A percentile compares a stretch with the other conserved stretches of the same genome.
These are phyloP conservation scores for Gossypium ekmanianum DNA, from an alignment of 345 rosid genomes.

Conservation along the genomic window DNA sequence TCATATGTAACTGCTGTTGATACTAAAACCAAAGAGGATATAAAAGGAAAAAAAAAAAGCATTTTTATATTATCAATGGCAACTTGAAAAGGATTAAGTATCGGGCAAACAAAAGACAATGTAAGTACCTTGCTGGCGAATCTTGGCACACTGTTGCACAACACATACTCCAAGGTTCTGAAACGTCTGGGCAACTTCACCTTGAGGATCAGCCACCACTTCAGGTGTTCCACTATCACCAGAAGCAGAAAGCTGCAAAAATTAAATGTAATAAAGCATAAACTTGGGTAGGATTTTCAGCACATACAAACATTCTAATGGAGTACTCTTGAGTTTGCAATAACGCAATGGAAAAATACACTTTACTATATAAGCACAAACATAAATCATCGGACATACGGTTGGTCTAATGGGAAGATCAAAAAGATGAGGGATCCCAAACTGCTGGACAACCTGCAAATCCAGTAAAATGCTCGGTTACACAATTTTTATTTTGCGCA, in stretches of 20 bases:
- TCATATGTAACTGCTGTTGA: constrained; percentile 89
- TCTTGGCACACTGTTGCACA: constrained; percentile 94
- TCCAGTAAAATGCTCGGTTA: constrained; percentile 13
- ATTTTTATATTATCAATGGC: background rate
- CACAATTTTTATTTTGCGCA: background rate
- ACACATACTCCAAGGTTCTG: constrained; percentile 87
- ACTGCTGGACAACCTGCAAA: constrained; percentile 88
- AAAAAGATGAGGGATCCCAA: constrained; percentile 95
- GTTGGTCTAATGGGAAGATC: constrained; percentile 94
- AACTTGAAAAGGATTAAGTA: background rate
- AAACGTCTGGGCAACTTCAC: constrained; percentile 78
- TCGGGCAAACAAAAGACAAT: background rate
- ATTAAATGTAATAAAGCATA: constrained; percentile 8
- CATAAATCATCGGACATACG: constrained; percentile 34
- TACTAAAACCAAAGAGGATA: constrained; percentile 38
- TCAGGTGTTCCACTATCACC: constrained; percentile 94
- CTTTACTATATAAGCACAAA: background rate
- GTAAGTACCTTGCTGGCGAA: constrained; percentile 83
- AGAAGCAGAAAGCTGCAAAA: constrained; percentile 76
- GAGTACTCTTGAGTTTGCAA: background rate
- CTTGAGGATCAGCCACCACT: constrained; percentile 84
- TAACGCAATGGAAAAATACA: background rate
- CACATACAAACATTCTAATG: constrained; percentile 9
- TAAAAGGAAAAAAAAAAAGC: background rate
- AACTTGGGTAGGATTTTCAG: constrained; percentile 8